Conservation (phyloP, 257 asterid genomes). For the Prunella vulgaris region DNA sequence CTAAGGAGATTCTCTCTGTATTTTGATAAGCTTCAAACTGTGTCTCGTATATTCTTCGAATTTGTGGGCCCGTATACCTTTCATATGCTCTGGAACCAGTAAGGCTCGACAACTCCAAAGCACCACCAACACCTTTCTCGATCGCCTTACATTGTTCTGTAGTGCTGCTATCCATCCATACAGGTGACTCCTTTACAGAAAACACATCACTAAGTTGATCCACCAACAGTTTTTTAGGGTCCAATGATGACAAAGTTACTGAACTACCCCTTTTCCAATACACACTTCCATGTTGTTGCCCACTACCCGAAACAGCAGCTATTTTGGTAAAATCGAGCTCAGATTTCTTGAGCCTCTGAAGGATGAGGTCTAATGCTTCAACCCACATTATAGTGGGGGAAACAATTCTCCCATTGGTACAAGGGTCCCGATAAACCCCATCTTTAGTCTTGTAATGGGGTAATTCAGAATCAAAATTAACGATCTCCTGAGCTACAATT, state of each 20-base stretch:
- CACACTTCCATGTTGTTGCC: slow-evolving; percentile 98
- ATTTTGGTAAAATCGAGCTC: slow-evolving; percentile 57
- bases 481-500: slow-evolving; percentile 59
- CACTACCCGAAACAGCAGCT: slow-evolving; percentile 90
- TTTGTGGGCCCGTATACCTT: slow-evolving; percentile 92
- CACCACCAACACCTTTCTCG: slow-evolving; percentile 83
- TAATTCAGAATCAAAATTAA: slow-evolving; percentile 74
- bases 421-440: slow-evolving; percentile 73
- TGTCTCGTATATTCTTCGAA: slow-evolving; percentile 67
- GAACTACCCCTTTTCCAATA: slow-evolving; percentile 84
- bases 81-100: slow-evolving; percentile 91
- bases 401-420: slow-evolving; percentile 68
- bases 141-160: slow-evolving; percentile 72
- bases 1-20: slow-evolving; percentile 86
- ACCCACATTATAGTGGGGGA: slow-evolving; percentile 97
- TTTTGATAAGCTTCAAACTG: slow-evolving; percentile 53
- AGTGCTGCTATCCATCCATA: slow-evolving; percentile 98
- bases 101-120: slow-evolving; percentile 66
- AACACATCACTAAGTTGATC: slow-evolving; percentile 68
- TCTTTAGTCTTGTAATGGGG: slow-evolving; percentile 85
- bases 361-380: slow-evolving; percentile 79
- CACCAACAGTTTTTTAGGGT: slow-evolving; percentile 38
- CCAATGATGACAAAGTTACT: slow-evolving; percentile 46
- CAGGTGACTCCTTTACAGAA: slow-evolving; percentile 77
- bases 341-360: slow-evolving; percentile 57